A percentile compares a stretch with the other conserved stretches of the same genome.
These are phyloP conservation scores for Dothideomycetidae sp. DNA, from an alignment of 2,329 filamentous ascomycete genomes.

Conservation along the genomic window DNA sequence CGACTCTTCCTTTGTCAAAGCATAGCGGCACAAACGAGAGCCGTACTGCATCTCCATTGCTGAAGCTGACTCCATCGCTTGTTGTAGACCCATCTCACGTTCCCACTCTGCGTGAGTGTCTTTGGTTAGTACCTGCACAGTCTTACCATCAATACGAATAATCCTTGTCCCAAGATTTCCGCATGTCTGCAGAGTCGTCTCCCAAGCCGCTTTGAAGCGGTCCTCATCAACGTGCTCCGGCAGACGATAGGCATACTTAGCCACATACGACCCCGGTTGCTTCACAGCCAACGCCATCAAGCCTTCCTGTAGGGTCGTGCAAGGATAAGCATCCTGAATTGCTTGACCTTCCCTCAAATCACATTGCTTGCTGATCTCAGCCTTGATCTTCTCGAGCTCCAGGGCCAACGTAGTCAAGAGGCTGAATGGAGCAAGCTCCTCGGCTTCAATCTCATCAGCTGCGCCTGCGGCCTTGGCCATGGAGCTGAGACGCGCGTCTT, in stretches of 20 bases:
- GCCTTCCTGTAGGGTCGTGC: conserved; percentile 73
- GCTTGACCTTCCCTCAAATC: conserved; percentile 18
- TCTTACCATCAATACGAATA: conserved; percentile 1
- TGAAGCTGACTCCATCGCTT: no score
- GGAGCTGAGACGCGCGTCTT: neutral
- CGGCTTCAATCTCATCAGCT: neutral
- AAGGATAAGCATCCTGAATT: conserved; percentile 64
- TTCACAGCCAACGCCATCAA: conserved; percentile 60
- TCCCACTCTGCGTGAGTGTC: neutral
- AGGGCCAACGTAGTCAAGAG: conserved; percentile 15
- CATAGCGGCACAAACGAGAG: neutral
- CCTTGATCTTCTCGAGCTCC: conserved; percentile 10
- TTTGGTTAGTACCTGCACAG: neutral
- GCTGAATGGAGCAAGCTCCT: neutral
- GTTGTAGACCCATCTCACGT: neutral
- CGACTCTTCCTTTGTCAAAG: neutral
- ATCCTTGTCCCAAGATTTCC: conserved; percentile 1
- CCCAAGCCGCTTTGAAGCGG: conserved; percentile 25
- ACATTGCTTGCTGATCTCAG: conserved; percentile 18
- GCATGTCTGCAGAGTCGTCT: neutral
- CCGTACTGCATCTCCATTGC: neutral
- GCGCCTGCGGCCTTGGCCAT: conserved; percentile 11
- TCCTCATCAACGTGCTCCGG: conserved; percentile 20
- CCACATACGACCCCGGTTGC: conserved; percentile 25
- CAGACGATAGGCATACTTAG: conserved; percentile 24